Percentiles rank a stretch among this genome's conserved stretches.
Evolutionary conservation across 192 early-diverging fungal genomes (phyloP).

Genomic region (Geranomyces variabilis): DNA sequence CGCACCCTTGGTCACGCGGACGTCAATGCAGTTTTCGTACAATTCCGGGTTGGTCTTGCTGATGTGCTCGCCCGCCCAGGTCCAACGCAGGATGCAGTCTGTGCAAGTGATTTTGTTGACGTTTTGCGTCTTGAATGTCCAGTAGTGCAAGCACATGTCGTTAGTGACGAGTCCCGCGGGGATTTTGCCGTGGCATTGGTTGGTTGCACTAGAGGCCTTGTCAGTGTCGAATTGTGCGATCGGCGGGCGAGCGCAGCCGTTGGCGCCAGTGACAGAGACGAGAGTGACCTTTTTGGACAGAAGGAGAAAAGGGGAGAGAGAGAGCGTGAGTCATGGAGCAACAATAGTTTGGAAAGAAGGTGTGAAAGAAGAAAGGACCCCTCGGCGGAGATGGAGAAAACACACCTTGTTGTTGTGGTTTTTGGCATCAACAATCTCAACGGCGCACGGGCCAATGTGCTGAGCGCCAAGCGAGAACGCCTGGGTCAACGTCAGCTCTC

Average conservation of each 20-base stretch:
- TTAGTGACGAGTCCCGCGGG: slow-evolving; percentile 40
- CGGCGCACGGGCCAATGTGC: slow-evolving; percentile 44
- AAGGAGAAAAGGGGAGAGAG: neutral
- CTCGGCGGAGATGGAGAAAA: neutral
- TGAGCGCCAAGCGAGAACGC: slow-evolving; percentile 41
- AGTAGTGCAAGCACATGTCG: slow-evolving; percentile 46
- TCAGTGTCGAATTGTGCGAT: slow-evolving; percentile 32
- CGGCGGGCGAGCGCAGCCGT: slow-evolving; percentile 34
- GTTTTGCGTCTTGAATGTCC: slow-evolving; percentile 44
- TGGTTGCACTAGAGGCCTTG: slow-evolving; percentile 21
- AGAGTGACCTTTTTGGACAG: slow-evolving; percentile 6
- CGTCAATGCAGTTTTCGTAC: slow-evolving; percentile 44
- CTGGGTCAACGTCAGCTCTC: slow-evolving; percentile 32
- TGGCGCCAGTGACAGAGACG: slow-evolving; percentile 13
- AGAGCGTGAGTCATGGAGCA: no score
- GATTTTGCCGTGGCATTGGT: slow-evolving; percentile 24
- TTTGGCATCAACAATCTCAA: slow-evolving; percentile 40
- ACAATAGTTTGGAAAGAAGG: no score
- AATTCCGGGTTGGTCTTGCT: slow-evolving; percentile 25
- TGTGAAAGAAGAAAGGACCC: neutral
- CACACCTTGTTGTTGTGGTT: slow-evolving; percentile 8
- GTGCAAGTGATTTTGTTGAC: slow-evolving; percentile 42
- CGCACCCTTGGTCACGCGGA: slow-evolving; percentile 15
- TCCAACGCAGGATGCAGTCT: slow-evolving; percentile 44
- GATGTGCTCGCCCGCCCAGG: slow-evolving; percentile 38